These are phyloP conservation scores for Furcasterigmium furcatum DNA, from an alignment of 2,329 filamentous ascomycete species.

Conservation along the genomic window DNA sequence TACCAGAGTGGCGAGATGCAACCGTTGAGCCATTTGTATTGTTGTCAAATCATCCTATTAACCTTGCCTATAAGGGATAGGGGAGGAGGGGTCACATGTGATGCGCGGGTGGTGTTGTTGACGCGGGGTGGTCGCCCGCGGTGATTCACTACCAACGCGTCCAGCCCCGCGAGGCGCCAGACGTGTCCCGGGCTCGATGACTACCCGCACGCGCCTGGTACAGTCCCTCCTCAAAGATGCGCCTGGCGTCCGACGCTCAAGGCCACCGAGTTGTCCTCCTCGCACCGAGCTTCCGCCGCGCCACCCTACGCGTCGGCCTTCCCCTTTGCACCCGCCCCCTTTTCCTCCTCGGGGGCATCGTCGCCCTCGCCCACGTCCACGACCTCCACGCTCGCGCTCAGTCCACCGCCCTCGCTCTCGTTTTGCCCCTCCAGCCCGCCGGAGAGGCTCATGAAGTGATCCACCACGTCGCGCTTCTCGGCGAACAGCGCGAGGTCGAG, in stretches of 20 bases:
- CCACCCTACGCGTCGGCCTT: background rate
- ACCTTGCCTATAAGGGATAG: too few species aligned
- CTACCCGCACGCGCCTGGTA: too few species aligned
- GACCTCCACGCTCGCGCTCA: slow-evolving; percentile 24
- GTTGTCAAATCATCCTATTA: too few species aligned
- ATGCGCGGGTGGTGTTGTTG: too few species aligned
- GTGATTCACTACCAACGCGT: too few species aligned
- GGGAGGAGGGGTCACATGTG: too few species aligned
- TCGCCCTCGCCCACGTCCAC: slow-evolving; percentile 34
- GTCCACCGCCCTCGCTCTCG: slow-evolving; percentile 31
- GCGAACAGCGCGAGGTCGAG: slow-evolving; percentile 71
- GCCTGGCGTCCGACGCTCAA: background rate
- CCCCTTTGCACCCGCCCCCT: slow-evolving; percentile 16
- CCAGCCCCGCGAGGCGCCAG: too few species aligned
- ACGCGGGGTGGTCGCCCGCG: too few species aligned
- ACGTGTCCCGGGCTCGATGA: too few species aligned
- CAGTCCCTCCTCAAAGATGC: background rate
- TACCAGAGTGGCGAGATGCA: too few species aligned
- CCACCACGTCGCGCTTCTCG: slow-evolving; percentile 62
- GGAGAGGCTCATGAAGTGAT: slow-evolving; percentile 53
- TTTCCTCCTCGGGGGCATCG: slow-evolving; percentile 25
- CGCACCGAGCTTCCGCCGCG: background rate
- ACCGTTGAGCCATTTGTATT: too few species aligned
- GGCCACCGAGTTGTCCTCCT: background rate
- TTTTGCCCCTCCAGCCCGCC: slow-evolving; percentile 45